phyloP scores from a whole-genome alignment of 768 basidiomycete genomes.

The Coprinellus micaceus region DNA sequence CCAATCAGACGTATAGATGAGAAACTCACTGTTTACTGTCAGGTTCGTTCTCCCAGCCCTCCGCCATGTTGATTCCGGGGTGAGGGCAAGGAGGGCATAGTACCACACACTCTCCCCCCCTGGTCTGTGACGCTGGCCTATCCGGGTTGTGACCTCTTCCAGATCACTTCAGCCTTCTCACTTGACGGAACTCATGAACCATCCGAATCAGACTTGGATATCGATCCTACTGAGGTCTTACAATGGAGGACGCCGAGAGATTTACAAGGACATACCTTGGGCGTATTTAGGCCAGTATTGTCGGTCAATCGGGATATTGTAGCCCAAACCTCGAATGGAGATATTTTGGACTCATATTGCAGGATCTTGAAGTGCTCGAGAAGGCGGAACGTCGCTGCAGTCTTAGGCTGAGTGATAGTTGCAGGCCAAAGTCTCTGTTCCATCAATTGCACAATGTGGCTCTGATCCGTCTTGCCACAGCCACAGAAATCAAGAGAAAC shows the following conservation, averaged over 20 bases:
- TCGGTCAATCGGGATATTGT: background rate
- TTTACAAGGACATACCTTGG: background rate
- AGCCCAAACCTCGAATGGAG: background rate
- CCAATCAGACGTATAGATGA: background rate
- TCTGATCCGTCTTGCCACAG: conserved; percentile 13
- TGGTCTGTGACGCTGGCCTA: conserved; percentile 5
- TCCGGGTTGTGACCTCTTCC: conserved; percentile 16
- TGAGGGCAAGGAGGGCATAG: conserved; percentile 25
- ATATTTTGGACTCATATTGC: background rate
- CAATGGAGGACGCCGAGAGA: background rate
- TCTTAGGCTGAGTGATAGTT: conserved; percentile 6
- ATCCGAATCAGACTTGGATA: background rate
- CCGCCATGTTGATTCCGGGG: conserved; percentile 17
- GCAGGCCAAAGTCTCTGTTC: conserved; percentile 19
- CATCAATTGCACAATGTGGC: conserved; percentile 18
- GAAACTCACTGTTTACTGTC: background rate
- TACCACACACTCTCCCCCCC: conserved; percentile 16
- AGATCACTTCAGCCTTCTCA: conserved; percentile 20
- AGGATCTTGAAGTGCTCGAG: background rate
- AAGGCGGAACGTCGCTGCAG: background rate
- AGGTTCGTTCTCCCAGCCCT: conserved; percentile 10
- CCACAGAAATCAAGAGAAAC: conserved; percentile 30
- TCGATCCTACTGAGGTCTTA: background rate
- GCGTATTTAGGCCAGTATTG: background rate
- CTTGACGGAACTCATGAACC: conserved; percentile 16